Conservation (phyloP, 2,329 filamentous ascomycete species). For the Talaromyces funiculosus region DNA sequence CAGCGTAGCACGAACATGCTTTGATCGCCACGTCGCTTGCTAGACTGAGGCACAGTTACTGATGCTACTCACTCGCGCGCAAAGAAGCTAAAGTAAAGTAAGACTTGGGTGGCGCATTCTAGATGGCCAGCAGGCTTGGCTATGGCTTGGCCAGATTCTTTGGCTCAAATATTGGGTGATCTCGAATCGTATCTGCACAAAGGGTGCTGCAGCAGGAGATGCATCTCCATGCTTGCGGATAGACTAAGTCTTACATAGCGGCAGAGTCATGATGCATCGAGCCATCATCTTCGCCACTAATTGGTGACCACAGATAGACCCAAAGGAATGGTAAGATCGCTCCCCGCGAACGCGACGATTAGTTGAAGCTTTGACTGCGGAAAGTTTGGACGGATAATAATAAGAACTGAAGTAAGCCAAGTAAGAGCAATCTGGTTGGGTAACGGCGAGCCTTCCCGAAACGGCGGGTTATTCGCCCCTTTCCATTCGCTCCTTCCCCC, state of each 20-base stretch:
- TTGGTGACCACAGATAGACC: background rate
- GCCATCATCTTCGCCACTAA: background rate
- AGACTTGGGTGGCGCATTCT: constrained; percentile 1
- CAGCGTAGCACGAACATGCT: background rate
- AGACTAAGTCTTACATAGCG: background rate
- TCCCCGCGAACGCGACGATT: background rate
- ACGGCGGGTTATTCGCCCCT: background rate
- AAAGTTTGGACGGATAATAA: background rate
- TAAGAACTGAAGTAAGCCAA: too few relatives aligned
- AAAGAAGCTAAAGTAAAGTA: background rate
- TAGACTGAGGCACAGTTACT: too few relatives aligned
- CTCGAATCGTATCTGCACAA: too few relatives aligned
- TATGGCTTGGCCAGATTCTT: background rate
- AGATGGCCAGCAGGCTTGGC: background rate
- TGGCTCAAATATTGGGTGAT: background rate
- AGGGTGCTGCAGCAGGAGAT: background rate
- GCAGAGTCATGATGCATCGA: background rate
- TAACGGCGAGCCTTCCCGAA: constrained; percentile 1
- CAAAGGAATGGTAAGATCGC: background rate
- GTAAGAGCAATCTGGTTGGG: background rate
- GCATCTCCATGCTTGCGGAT: background rate
- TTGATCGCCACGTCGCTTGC: background rate
- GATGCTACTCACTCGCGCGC: too few relatives aligned
- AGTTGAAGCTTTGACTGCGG: background rate
- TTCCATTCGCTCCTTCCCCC: background rate